Evolutionary conservation across 176 grass and related monocot genomes (phyloP), one percentile per base, ranked within the genome.

Genomic region (Cymbopogon citratus): DNA sequence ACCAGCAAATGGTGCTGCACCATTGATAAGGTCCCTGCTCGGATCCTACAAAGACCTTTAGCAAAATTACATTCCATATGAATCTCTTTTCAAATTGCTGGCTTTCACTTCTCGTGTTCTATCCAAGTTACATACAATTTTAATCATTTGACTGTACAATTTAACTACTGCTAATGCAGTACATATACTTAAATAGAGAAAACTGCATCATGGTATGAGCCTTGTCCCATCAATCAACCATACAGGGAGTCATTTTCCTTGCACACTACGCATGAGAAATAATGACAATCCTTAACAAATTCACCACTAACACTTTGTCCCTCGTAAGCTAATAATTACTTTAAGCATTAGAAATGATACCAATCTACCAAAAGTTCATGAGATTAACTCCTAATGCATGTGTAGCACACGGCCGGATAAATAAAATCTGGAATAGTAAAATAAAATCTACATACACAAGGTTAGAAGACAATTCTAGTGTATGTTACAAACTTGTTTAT

Each of bases 401-500:
- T 10, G 18, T 24, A 24, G 25, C 14, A 8, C 63, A 66, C 7
- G 4, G 7, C 15, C 3, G n/a, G 13, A 63, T 39, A 6, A 28
- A 63, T 44, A 77, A 33, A 21, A 2, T 54, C 61, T 11, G 28
- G 8, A n/a, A 6, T 16, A 45, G 40, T 49, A 36, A 43, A 78
- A 63, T 15, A 62, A 49, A 60, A 49, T 63, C 41, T 25, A 54
- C 23, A 23, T 52, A 63, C 25, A 44, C 16, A 15, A 40, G 45
- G 56, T 78, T 69, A 33, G 12, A 71, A 54, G 13, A 43, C 66
- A 87, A 63, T 63, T 52, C 24, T 29, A 9, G 19, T 16, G 75
- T 41, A 64, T 27, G 28, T 15, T 84, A 80, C 75, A 84, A 84
- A 65, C 21, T 43, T 25, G 38, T 71, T 69, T 26, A 26, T 71